phyloP scores from a whole-genome alignment of 2,329 filamentous ascomycete genomes.

The Sordariomycetes sp. region DNA sequence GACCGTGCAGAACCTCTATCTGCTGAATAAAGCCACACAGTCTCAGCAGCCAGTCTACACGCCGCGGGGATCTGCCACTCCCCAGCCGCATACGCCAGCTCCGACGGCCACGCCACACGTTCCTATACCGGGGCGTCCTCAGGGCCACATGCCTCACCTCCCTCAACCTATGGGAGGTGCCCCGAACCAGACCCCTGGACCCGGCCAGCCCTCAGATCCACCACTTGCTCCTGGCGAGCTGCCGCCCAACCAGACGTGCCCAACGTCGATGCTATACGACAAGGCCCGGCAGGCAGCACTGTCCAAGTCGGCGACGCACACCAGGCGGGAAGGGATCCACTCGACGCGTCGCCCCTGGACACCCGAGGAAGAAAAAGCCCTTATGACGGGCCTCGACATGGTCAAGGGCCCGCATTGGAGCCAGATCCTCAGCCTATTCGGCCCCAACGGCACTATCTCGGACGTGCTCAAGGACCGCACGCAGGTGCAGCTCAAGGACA shows the following conservation, averaged over 20 bases:
- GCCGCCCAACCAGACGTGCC: constrained; percentile 42
- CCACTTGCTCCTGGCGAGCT: constrained; percentile 17
- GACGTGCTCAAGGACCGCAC: constrained; percentile 79
- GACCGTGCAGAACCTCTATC: constrained; percentile 2
- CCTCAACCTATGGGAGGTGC: background rate
- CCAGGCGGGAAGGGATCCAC: constrained; percentile 41
- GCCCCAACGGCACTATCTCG: constrained; percentile 63
- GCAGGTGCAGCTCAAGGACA: constrained; percentile 86
- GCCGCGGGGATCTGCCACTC: background rate
- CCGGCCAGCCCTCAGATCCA: background rate
- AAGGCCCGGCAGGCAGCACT: constrained; percentile 44
- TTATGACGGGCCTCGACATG: constrained; percentile 78
- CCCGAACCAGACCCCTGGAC: background rate
- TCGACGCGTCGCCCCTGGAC: constrained; percentile 71
- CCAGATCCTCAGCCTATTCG: constrained; percentile 77
- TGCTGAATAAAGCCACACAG: constrained; percentile 1
- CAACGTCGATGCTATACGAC: constrained; percentile 43
- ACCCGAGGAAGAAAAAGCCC: constrained; percentile 75
- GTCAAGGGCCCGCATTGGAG: constrained; percentile 91
- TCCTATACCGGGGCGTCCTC: constrained; percentile 1
- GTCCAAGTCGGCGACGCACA: constrained; percentile 40
- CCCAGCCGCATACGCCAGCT: background rate
- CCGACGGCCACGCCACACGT: background rate
- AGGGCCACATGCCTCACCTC: background rate
- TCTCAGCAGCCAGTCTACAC: background rate